phyloP scores from a whole-genome alignment of 495 filamentous ascomycete species.

The Xylaria scruposa region DNA sequence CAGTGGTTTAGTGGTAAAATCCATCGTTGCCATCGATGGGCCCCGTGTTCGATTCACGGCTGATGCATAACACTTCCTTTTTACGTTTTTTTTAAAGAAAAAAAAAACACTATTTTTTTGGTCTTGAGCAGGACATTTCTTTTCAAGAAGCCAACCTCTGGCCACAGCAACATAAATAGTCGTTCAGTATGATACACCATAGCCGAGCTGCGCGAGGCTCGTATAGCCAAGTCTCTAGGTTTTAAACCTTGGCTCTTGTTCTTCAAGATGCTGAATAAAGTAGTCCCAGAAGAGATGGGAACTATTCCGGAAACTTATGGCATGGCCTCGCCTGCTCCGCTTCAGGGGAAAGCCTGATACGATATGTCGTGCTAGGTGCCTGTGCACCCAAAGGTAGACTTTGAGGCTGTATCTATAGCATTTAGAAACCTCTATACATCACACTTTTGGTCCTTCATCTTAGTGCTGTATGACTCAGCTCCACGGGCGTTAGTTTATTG shows the following conservation, averaged over 20 bases:
- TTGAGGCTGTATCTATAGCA: neutral
- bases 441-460: constrained; percentile 27
- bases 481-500: constrained; percentile 16
- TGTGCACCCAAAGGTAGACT: neutral
- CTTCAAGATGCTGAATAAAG: neutral
- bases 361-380: neutral
- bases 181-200: neutral
- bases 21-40: constrained; percentile 62
- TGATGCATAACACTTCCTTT: too few species aligned
- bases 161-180: too few species aligned
- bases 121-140: too few species aligned
- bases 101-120: too few species aligned
- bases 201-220: neutral
- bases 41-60: constrained; percentile 60
- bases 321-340: neutral
- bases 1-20: constrained; percentile 62
- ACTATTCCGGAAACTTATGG: neutral
- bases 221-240: neutral
- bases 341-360: neutral
- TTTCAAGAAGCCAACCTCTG: too few species aligned
- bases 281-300: neutral
- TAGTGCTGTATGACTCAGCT: constrained; percentile 38
- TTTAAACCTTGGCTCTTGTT: neutral
- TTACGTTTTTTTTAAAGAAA: too few species aligned
- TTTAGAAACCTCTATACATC: constrained; percentile 13